These are phyloP conservation scores for Betula pendula DNA, from an alignment of 306 rosid species.

Conservation along the genomic window DNA sequence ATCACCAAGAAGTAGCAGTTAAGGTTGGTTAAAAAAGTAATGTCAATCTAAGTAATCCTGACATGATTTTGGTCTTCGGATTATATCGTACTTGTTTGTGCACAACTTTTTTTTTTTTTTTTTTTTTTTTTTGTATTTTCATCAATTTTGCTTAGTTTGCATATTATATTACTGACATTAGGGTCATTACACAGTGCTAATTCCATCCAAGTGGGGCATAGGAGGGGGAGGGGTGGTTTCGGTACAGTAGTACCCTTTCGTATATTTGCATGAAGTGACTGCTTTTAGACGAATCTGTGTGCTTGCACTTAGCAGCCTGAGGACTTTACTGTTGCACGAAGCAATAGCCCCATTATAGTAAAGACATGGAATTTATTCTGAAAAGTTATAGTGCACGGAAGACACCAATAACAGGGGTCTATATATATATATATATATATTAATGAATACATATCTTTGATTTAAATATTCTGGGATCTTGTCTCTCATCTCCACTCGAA, in stretches of 20 bases:
- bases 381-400: neutral
- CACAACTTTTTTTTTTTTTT: neutral
- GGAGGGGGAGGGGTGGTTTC: neutral
- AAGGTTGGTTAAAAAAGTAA: slow-evolving; percentile 60
- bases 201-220: neutral
- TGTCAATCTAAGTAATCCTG: neutral
- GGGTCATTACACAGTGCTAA: too few species aligned
- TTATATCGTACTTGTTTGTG: neutral
- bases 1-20: slow-evolving; percentile 75
- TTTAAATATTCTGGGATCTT: neutral
- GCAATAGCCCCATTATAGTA: neutral
- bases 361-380: neutral
- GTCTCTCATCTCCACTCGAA: neutral
- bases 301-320: neutral
- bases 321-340: neutral
- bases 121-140: neutral
- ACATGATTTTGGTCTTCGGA: neutral
- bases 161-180: too few species aligned
- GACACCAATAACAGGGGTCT: neutral
- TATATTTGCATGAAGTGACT: slow-evolving; percentile 3
- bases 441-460: too few species aligned
- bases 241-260: neutral
- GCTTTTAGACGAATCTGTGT: neutral
- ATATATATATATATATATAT: too few species aligned
- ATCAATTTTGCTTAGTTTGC: too few species aligned